Base-by-base conservation (phyloP, 1,284 basidiomycete species). In the Heterobasidion parviporum region DNA sequence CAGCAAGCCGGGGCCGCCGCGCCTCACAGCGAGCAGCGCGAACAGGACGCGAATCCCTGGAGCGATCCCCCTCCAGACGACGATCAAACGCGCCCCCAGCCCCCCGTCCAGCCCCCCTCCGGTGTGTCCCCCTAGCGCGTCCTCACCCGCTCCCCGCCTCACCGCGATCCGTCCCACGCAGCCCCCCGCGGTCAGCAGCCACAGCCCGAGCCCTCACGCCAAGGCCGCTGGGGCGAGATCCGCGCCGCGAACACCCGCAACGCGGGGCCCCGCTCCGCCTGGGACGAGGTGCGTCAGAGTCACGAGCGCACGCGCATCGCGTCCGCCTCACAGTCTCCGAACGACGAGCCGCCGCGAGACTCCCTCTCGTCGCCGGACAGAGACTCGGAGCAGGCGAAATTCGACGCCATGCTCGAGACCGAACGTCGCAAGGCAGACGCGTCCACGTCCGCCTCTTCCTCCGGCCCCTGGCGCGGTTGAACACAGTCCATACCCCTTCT, bases 281-380 rank as follows among this genome's bases (percentile, higher is more conserved):
- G 85, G 85, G 85, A 87, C 61, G 66, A 68, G 36, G 72, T 88
- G 33, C 80, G 86, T 41, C 82, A 87, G 64, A 73, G 67, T 35
- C 77, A 85, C 57, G 82, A 83, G 65, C 68, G 68, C 14, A 35
- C 54, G 18, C 56, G 50, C 50, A 35, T 46, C 32, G n/a, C 70
- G 72, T 61, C 59, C 65, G 46, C n/a, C 10, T 20, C 46, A 18
- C 46, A 32, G 18, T 26, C 46, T 20, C 35, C 18, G 16, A 15
- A 26, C 16, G 51, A 53, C 8, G 36, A 41, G 18, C 44, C 45
- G 18, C 45, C 49, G 47, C 57, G 55, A 57, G 49, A 55, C 52
- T 55, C 54, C 36, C 38, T 52, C 53, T 46, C 61, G 65, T 54
- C 56, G 51, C 47, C 26, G 32, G 57, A 54, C 15, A 65, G 67